Evolutionary conservation across 208 protist genomes (phyloP), one percentile per base, ranked within the genome.

Genomic region (Trypanosoma scelopori): DNA sequence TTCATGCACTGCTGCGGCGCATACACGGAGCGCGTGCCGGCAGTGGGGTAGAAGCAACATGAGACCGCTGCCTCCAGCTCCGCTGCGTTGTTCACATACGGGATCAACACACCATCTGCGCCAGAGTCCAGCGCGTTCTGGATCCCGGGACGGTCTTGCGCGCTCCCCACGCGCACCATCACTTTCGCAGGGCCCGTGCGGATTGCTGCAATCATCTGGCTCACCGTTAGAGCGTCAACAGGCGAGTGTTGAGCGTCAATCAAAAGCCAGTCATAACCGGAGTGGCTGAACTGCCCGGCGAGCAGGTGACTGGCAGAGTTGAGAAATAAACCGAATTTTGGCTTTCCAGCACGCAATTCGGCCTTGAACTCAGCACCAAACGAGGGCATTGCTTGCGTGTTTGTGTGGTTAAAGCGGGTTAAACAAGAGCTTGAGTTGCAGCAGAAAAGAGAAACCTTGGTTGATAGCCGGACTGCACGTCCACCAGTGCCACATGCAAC

Each of bases 1-100:
- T 91, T 91, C 79, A 85, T 91, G 84, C 81, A 87, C 78, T 87
- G 81, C 81, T 91, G 84, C 52, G 84, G 84, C 65, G 73, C 63
- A 74, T 91, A 91, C 56, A 91, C 84, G 25, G 80, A 87, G 65
- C 84, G 84, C 39, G 84, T 91, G 52, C 84, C 84, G 58, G 63
- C 70, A 32, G 81, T 91, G 55, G 84, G 84, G 65, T 91, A 91
- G 71, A 77, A 88, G 79, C 85, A 91, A 77, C 85, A 91, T 23
- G 81, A 82, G 52, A 91, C 85, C 15, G 85, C 85, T 60, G 79
- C 85, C 66, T 65, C 9, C 61, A 91, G 74, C 80, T 91, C 85
- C 72, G 65, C 58, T 32, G 84, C 84, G 65, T 75, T 87, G 79
- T 91, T 91, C 57, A 91, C 80, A 71, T 91, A 88, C 48, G 85